Base-by-base conservation (phyloP, 495 filamentous ascomycete species). In the Poronia punctata region DNA sequence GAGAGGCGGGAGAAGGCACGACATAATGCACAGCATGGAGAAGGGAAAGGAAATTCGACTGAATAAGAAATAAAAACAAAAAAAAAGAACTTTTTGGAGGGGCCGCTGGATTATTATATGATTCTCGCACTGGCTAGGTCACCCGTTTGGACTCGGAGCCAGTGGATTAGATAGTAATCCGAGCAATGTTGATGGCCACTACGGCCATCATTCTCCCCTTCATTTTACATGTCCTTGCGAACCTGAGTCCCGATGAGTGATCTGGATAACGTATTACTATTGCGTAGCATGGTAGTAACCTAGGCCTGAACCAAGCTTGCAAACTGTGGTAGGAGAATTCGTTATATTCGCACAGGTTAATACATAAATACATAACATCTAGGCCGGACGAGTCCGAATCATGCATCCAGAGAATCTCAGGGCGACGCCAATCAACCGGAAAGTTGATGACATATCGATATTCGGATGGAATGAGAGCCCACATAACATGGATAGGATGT, bases 401-500 rank as follows among this genome's bases (percentile, higher is more conserved):
- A 27, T 44, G 35, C 19, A 46, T 37, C 46, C 15, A 49, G 45
- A 42, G 40, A 49, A 46, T 53, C 12, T 41, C 24, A 20, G 27
- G 36, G 46, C 37, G 20, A 36, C 35, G 23, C 10, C 4, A 4
- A 7, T 25, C 29, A 33, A 16, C 5, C 10, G 5, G 36, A 19
- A 27, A 37, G 19, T 15, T 12, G 46, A 33, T 16, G 22, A n/a
- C 36, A 23, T 21, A 23, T 50, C 16, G 4, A 42, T 55, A 46
- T 60, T 45, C 45, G 53, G 50, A 57, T 43, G 46, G 50, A 57
- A 60, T 57, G 53, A 54, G 54, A 60, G 51, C n/a, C 50, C 38
- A 46, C 38, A 57, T 58, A 51, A 57, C 51, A 57, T 27, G 36
- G 49, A 32, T 18, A 34, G 22, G 20, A 16, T 11, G 29, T 41